A percentile compares a stretch with the other conserved stretches of the same genome.
These are phyloP conservation scores for Aspergillus neotritici DNA, from an alignment of 2,329 filamentous ascomycete genomes.

Conservation along the genomic window DNA sequence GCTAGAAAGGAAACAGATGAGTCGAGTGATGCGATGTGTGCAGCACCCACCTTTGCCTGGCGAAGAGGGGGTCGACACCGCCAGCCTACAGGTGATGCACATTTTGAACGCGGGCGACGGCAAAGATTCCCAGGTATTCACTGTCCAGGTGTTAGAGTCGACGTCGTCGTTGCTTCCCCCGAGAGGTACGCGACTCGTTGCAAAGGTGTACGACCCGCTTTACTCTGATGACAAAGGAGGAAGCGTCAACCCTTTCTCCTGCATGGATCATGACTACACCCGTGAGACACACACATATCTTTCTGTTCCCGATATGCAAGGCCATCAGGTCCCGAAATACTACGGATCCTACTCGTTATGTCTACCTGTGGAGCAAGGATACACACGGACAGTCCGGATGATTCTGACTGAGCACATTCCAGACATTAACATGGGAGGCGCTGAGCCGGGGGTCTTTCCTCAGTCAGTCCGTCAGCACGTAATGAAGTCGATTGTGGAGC, in stretches of 20 bases:
- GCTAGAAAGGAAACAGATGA: slow-evolving; percentile 12
- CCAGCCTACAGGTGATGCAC: slow-evolving; percentile 14
- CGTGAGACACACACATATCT: slow-evolving; percentile 17
- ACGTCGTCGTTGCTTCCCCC: slow-evolving; percentile 4
- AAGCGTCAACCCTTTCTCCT: slow-evolving; percentile 18
- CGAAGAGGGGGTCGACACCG: slow-evolving; percentile 5
- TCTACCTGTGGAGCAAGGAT: slow-evolving; percentile 9
- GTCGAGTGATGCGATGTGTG: slow-evolving; percentile 14
- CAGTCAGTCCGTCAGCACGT: slow-evolving; percentile 12
- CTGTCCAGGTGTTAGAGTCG: slow-evolving; percentile 8
- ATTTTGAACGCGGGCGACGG: slow-evolving; percentile 14
- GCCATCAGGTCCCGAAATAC: slow-evolving; percentile 15
- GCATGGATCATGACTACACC: slow-evolving; percentile 20
- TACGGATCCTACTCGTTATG: slow-evolving; percentile 21
- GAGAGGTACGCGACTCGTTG: slow-evolving; percentile 12
- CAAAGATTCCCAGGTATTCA: slow-evolving; percentile 17
- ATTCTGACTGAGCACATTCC: slow-evolving; percentile 20
- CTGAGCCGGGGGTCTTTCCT: slow-evolving; percentile 9
- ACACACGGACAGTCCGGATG: slow-evolving; percentile 14
- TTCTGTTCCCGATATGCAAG: slow-evolving; percentile 15
- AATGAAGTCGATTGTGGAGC: slow-evolving; percentile 16
- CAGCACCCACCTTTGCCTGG: slow-evolving; percentile 15
- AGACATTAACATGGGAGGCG: slow-evolving; percentile 13
- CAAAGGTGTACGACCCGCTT: slow-evolving; percentile 22
- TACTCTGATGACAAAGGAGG: slow-evolving; percentile 18